Conservation (phyloP, 345 rosid species). For the Linum lewisii region DNA sequence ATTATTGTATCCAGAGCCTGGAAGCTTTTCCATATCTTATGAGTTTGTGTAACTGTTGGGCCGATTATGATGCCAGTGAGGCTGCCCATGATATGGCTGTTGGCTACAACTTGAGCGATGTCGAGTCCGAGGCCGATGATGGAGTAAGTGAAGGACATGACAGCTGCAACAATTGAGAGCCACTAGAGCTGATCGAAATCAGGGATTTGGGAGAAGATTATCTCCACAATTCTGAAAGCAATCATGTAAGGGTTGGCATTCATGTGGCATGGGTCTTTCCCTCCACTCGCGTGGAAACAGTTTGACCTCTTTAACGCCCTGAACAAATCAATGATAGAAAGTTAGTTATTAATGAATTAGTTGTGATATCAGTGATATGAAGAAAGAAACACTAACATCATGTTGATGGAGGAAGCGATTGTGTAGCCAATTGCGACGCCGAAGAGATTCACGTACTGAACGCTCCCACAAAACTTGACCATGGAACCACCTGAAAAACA, state of each 20-base stretch:
- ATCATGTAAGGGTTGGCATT: constrained; percentile 5
- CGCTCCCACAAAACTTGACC: background rate
- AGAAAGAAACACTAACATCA: background rate
- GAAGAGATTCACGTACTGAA: background rate
- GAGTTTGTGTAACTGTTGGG: background rate
- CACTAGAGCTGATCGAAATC: constrained; percentile 3
- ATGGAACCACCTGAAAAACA: background rate
- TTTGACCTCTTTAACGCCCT: constrained; percentile 1
- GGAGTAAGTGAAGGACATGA: constrained; percentile 6
- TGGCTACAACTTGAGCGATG: background rate
- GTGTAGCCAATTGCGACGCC: background rate
- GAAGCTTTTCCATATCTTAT: background rate
- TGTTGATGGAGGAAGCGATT: background rate
- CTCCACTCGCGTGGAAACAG: background rate
- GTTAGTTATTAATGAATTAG: too few relatives aligned
- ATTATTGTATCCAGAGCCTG: background rate
- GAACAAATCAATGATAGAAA: background rate
- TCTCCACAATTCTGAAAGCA: background rate
- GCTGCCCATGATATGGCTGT: background rate
- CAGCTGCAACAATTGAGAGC: background rate
- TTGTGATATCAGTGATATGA: too few relatives aligned
- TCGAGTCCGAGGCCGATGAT: background rate
- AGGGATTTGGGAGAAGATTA: constrained; percentile 3
- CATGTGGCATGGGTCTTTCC: background rate
- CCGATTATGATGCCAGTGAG: background rate